Evolutionary conservation across 225 moss, liverwort and hornwort species (phyloP).

Genomic region (Straminergon stramineum): DNA sequence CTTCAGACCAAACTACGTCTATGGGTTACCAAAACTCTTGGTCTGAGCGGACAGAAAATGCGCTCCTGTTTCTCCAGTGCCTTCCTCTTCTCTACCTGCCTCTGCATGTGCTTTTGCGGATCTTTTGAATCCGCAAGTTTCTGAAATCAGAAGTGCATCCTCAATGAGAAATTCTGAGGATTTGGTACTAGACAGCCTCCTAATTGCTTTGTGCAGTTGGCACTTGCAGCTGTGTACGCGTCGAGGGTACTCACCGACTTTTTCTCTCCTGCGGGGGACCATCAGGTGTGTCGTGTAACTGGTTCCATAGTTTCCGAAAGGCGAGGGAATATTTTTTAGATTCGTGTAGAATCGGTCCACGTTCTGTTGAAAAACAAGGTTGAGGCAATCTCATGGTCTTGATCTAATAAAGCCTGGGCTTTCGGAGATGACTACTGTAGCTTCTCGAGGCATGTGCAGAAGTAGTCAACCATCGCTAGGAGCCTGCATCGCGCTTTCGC

Average conservation of each 20-base stretch:
- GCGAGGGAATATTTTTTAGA: not conserved
- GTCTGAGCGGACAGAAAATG: not conserved
- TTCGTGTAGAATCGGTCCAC: not conserved
- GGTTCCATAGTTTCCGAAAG: not conserved
- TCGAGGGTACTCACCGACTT: not conserved
- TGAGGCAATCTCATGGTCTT: not conserved
- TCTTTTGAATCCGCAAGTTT: not conserved
- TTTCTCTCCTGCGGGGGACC: not conserved
- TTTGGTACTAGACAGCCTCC: not conserved
- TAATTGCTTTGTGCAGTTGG: not conserved
- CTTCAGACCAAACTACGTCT: not conserved
- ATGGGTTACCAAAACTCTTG: not conserved
- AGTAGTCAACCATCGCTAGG: slow-evolving; percentile 2
- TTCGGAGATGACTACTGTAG: not conserved
- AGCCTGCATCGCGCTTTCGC: not conserved
- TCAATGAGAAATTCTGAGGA: not conserved
- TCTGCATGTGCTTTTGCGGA: not conserved
- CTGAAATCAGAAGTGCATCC: not conserved
- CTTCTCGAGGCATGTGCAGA: not conserved
- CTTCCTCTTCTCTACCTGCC: not conserved
- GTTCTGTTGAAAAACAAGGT: slow-evolving; percentile 5
- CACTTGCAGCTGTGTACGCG: not conserved
- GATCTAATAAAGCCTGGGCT: not conserved
- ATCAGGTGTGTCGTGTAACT: not conserved
- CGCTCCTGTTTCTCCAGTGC: not conserved